Conservation (phyloP, 768 basidiomycete species). For the Lentinula raphanica region DNA sequence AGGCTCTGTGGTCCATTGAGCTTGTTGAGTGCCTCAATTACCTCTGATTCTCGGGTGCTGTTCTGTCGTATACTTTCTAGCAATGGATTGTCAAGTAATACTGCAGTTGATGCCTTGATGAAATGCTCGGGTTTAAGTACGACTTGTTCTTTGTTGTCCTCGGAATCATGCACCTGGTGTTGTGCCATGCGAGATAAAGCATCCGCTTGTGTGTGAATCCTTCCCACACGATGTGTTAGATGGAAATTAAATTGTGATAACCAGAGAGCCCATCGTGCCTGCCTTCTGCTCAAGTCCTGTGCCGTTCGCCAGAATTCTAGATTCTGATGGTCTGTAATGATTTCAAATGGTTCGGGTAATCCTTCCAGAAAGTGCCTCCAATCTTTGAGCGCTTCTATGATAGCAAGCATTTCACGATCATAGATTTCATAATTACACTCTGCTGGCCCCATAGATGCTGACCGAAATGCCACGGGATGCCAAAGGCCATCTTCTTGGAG, state of each 20-base stretch:
- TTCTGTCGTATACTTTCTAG: too few species aligned
- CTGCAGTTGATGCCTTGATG: too few species aligned
- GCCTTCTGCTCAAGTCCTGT: constrained; percentile 8
- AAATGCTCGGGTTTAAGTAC: too few species aligned
- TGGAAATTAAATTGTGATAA: constrained; percentile 15
- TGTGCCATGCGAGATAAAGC: too few species aligned
- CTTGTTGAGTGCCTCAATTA: too few species aligned
- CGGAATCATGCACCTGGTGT: too few species aligned
- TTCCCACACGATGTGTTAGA: too few species aligned
- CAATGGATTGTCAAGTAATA: too few species aligned
- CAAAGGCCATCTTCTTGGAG: background rate
- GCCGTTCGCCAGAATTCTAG: constrained; percentile 11
- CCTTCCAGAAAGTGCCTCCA: constrained; percentile 13
- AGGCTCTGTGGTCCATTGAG: too few species aligned
- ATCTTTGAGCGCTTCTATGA: constrained; percentile 2
- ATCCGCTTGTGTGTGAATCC: too few species aligned
- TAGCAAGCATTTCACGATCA: constrained; percentile 11
- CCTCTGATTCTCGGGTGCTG: too few species aligned
- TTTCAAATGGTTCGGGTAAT: background rate
- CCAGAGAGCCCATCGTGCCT: constrained; percentile 10
- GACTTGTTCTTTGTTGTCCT: too few species aligned
- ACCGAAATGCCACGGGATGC: background rate
- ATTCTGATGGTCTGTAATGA: constrained; percentile 2
- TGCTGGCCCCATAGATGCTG: background rate
- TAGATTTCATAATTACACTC: constrained; percentile 7